A percentile compares a stretch with the other conserved stretches of the same genome.
Conservation (phyloP, 441 rosid species). For the Euphorbia corollata region DNA sequence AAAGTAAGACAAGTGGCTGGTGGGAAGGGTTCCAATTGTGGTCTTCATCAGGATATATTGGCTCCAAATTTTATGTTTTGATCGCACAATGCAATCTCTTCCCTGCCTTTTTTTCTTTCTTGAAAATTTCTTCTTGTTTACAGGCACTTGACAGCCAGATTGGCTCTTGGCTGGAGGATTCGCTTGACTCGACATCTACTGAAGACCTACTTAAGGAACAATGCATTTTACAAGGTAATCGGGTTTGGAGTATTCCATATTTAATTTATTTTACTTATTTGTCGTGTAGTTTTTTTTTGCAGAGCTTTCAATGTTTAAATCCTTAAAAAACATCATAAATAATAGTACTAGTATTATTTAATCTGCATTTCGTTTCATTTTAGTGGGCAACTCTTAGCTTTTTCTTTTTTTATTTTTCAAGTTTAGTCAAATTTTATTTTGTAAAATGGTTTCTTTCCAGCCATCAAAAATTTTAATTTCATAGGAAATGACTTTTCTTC, state of each 20-base stretch:
- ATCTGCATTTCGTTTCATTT: background rate
- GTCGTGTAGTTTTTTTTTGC: background rate
- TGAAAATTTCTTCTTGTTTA: conserved; percentile 14
- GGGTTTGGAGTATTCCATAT: background rate
- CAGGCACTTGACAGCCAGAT: conserved; percentile 82
- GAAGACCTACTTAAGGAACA: conserved; percentile 77
- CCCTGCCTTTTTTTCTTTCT: background rate
- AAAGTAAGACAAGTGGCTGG: background rate
- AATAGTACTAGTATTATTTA: no score
- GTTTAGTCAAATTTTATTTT: background rate
- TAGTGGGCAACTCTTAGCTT: background rate
- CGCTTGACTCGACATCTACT: conserved; percentile 87
- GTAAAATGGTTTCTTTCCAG: background rate
- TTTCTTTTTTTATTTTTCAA: background rate
- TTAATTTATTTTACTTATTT: background rate
- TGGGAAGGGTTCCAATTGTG: background rate
- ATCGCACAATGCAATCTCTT: background rate
- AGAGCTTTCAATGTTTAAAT: background rate
- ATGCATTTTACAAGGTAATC: conserved; percentile 92
- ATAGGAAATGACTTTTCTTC: conserved; percentile 13
- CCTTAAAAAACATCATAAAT: background rate
- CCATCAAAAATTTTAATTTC: conserved; percentile 1
- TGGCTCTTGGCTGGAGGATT: conserved; percentile 98
- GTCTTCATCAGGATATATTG: background rate
- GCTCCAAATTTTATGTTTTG: conserved; percentile 4